Conservation (phyloP, 495 filamentous ascomycete genomes). For the Hyaloscypha bicolor region DNA sequence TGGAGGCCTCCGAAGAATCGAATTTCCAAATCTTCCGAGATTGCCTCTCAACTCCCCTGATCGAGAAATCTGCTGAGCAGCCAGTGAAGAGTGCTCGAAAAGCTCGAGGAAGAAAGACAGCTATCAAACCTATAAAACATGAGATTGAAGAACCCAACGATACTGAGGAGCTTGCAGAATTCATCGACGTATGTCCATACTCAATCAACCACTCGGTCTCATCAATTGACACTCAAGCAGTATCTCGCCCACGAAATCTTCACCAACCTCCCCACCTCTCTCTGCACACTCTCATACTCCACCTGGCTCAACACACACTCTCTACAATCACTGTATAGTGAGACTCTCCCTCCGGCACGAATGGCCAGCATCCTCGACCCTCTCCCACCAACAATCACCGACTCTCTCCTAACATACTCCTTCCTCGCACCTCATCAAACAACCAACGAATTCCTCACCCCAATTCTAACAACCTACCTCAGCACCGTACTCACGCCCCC, state of each 20-base stretch:
- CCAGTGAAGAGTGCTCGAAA: conserved; percentile 45
- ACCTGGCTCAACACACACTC: conserved; percentile 48
- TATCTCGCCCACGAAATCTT: conserved; percentile 76
- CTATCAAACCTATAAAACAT: conserved; percentile 25
- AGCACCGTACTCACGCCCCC: conserved; percentile 55
- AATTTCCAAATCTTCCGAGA: conserved; percentile 77
- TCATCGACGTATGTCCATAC: conserved; percentile 45
- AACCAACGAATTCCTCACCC: conserved; percentile 58
- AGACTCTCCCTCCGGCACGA: conserved; percentile 47
- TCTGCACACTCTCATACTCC: conserved; percentile 65
- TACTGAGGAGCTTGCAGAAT: conserved; percentile 73
- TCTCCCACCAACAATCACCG: conserved; percentile 57
- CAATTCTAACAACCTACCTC: conserved; percentile 63
- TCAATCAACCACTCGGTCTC: neutral
- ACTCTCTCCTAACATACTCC: conserved; percentile 24
- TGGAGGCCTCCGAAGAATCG: conserved; percentile 33
- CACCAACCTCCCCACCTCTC: conserved; percentile 55
- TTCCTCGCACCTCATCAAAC: conserved; percentile 39
- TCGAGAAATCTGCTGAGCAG: conserved; percentile 51
- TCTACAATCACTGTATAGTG: conserved; percentile 51
- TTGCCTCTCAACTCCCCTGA: conserved; percentile 50
- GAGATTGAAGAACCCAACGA: conserved; percentile 37
- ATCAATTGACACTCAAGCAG: conserved; percentile 37
- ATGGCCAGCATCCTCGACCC: conserved; percentile 61
- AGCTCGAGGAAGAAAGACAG: conserved; percentile 44